Conservation (phyloP, 2,329 filamentous ascomycete genomes). For the Tolypocladium pustulatum region DNA sequence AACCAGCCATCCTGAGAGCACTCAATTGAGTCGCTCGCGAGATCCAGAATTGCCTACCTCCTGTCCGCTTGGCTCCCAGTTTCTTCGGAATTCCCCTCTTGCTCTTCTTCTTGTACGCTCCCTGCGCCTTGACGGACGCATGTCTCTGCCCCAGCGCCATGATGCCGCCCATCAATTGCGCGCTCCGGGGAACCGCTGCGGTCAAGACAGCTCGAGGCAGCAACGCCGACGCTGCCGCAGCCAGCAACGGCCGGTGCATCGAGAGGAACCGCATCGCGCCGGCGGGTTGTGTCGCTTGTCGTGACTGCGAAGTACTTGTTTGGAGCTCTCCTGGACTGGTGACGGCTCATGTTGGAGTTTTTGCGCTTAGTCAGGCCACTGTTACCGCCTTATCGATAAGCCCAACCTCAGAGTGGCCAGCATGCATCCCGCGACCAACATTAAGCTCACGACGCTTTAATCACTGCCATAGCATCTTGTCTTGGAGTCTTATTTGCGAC, state of each 20-base stretch:
- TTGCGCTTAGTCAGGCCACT: slow-evolving; percentile 1
- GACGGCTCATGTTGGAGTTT: slow-evolving; percentile 1
- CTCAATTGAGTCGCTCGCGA: background rate
- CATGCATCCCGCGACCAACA: background rate
- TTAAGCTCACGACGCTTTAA: background rate
- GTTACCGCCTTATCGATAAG: background rate
- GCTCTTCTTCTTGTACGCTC: slow-evolving; percentile 54
- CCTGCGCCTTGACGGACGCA: slow-evolving; percentile 53
- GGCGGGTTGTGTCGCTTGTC: slow-evolving; percentile 17
- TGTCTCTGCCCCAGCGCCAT: slow-evolving; percentile 40
- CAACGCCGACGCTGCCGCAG: slow-evolving; percentile 23
- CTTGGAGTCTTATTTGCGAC: background rate
- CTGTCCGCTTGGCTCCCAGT: slow-evolving; percentile 85
- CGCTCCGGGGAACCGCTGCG: slow-evolving; percentile 9
- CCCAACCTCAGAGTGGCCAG: background rate
- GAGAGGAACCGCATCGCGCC: slow-evolving; percentile 33
- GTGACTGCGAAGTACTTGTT: background rate
- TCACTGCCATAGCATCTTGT: background rate
- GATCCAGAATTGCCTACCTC: slow-evolving; percentile 45
- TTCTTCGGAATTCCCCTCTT: slow-evolving; percentile 63
- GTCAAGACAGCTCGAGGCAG: slow-evolving; percentile 11
- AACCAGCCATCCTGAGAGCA: slow-evolving; percentile 6
- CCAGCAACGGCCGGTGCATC: slow-evolving; percentile 34
- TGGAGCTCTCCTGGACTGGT: background rate
- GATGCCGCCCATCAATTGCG: slow-evolving; percentile 24